Conservation (phyloP, 1,284 basidiomycete genomes). For the Naganishia liquefaciens region DNA sequence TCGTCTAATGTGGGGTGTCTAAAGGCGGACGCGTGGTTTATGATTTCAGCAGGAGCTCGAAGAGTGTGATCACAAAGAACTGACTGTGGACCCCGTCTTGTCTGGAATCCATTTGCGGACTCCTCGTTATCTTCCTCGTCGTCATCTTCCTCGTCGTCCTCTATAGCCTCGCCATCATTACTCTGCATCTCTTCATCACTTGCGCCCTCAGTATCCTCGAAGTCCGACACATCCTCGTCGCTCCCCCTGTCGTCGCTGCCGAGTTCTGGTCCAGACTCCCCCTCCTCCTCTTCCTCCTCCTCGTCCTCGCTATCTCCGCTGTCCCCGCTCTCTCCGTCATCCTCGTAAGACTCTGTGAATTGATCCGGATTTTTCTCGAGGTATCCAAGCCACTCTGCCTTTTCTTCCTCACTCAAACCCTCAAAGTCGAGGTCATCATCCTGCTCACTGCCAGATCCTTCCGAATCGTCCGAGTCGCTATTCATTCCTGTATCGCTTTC, state of each 20-base stretch:
- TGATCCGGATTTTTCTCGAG: constrained; percentile 29
- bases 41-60: neutral
- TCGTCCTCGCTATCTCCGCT: constrained; percentile 43
- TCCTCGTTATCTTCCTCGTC: constrained; percentile 41
- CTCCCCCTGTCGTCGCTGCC: constrained; percentile 45
- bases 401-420: constrained; percentile 18
- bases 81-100: constrained; percentile 1
- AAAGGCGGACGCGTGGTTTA: too few species aligned
- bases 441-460: constrained; percentile 40
- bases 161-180: constrained; percentile 34
- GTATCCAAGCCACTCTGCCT: constrained; percentile 22
- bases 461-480: constrained; percentile 41
- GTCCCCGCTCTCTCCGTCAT: constrained; percentile 45
- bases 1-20: constrained; percentile 76
- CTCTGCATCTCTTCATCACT: constrained; percentile 37
- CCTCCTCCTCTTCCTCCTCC: constrained; percentile 30
- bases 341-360: constrained; percentile 40
- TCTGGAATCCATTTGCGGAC: constrained; percentile 34
- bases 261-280: constrained; percentile 12
- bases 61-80: constrained; percentile 3
- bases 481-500: constrained; percentile 45
- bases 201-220: constrained; percentile 52
- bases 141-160: constrained; percentile 39
- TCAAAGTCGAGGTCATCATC: constrained; percentile 27
- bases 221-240: constrained; percentile 58